Evolutionary conservation across 495 filamentous ascomycete genomes (phyloP), one percentile per base, ranked within the genome.

Genomic region (Chaetomium fimeti): DNA sequence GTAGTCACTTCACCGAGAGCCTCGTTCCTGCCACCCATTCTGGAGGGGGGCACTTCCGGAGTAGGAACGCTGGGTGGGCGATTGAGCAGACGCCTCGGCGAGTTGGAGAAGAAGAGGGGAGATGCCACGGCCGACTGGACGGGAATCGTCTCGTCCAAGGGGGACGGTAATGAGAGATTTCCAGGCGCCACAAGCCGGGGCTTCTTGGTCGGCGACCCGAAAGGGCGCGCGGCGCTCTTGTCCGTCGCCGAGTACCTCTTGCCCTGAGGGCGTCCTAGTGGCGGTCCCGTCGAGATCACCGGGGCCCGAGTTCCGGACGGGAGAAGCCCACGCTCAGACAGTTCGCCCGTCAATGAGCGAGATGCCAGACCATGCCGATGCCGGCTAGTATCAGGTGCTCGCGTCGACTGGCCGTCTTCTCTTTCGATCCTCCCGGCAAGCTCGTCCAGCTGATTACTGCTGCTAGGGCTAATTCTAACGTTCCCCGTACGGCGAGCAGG

Each of bases 81-180:
- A 11, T 69, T 66, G 2, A 84, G 80, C 22, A 81, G 73, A 18
- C 69, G 74, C 18, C 74, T 74, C n/a, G 78, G 66, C 54, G 73
- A 76, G 66, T 81, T 76, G 9, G 84, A 84, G 71, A 86, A 86
- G 78, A 88, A 88, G 6, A 86, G 74, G 5, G 85, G 85, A 6
- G 81, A 85, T 0, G 78, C 66, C 22, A 68, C 54, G 13, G 43
- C 60, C 1, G 62, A 36, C 20, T 43, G 36, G n/a, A 36, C 32
- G 48, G 81, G 82, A 0, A 74, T 66, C 38, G 61, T 48, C 5
- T 55, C 65, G n/a, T 70, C 69, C n/a, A 69, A 59, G 25, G 70
- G 56, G 27, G 32, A 36, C 8, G 72, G 71, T 27, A 71, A 68
- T 12, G 62, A 53, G 56, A 76, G 64, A 58, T 53, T 59, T 32